These are phyloP conservation scores for Cercospora nicotianae DNA, from an alignment of 2,329 filamentous ascomycete genomes.

Conservation along the genomic window DNA sequence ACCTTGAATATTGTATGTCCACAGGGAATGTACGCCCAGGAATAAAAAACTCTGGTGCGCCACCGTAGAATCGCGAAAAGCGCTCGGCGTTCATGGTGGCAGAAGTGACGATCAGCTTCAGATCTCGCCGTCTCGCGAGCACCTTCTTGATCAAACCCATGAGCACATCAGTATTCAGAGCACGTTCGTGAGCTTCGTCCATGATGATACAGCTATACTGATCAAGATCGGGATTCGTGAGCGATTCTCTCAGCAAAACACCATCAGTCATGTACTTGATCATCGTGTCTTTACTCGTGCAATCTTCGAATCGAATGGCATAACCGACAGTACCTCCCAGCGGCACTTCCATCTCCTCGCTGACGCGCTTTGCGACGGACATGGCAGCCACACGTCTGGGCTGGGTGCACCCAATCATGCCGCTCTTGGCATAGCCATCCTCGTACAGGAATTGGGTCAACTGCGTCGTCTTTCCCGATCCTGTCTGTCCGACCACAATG, in stretches of 20 bases:
- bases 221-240: conserved; percentile 89
- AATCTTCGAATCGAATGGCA: conserved; percentile 97
- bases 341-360: conserved; percentile 95
- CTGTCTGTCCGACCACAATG: conserved; percentile 95
- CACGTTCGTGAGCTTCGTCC: conserved; percentile 97
- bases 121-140: conserved; percentile 78
- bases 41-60: conserved; percentile 94
- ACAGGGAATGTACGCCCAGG: conserved; percentile 96
- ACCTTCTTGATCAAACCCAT: conserved; percentile 99
- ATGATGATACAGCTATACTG: conserved; percentile 98
- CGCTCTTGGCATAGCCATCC: conserved; percentile 83
- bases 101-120: conserved; percentile 96
- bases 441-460: conserved; percentile 94
- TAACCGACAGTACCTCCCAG: conserved; percentile 89
- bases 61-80: conserved; percentile 94
- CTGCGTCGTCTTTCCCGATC: conserved; percentile 96
- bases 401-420: conserved; percentile 95
- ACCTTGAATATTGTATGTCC: conserved; percentile 91
- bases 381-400: conserved; percentile 95
- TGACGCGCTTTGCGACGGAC: conserved; percentile 97
- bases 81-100: conserved; percentile 98
- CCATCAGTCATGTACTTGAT: conserved; percentile 99
- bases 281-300: conserved; percentile 88
- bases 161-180: conserved; percentile 92
- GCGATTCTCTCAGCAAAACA: conserved; percentile 85